Base-by-base conservation (phyloP, 164 flowering plant species). In the Vitis rupestris region DNA sequence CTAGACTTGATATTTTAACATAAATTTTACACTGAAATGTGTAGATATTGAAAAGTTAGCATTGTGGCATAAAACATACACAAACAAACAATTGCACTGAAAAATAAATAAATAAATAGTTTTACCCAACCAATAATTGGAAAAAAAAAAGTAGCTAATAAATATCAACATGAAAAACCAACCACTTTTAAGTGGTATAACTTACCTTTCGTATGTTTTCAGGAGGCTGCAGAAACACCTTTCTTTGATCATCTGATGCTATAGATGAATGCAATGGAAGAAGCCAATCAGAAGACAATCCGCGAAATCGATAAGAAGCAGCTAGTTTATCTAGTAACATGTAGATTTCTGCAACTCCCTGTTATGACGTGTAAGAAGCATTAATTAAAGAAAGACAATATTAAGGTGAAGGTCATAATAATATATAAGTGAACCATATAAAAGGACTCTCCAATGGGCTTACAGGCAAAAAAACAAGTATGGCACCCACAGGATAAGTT, bases 391-490 rank as follows among this genome's bases (percentile, higher is more conserved):
- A 14, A 72, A 48, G 47, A 70, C 13, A 59, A 66, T 51, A 7
- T 63, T 30, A 65, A 8, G 23, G 58, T 56, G 55, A 53, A 19
- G 61, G 50, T 10, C 2, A 54, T 3, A 50, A 58, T 19, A 30
- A 51, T 19, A 68, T 17, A 56, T 17, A 3, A 10, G n/a, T 49
- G 65, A 58, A 50, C 4, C 17, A 15, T 11, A 44, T 51, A n/a
- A 59, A 66, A 13, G 12, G 23, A n/a, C 50, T 23, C 64, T 16
- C 47, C 8, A 19, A 74, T 13, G 19, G 31, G 52, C 85, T 82
- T 88, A 93, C 98, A 66, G 97, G 98, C 73, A 93, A 81, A 75
- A 93, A 93, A 50, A 93, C 76, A 60, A 93, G 89, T 67, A 93
- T 86, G 68, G 98, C 90, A 29, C 98, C 98, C 49, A 84, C 89